phyloP scores from a whole-genome alignment of 73 alveolate genomes.

The Symbiodinium natans region DNA sequence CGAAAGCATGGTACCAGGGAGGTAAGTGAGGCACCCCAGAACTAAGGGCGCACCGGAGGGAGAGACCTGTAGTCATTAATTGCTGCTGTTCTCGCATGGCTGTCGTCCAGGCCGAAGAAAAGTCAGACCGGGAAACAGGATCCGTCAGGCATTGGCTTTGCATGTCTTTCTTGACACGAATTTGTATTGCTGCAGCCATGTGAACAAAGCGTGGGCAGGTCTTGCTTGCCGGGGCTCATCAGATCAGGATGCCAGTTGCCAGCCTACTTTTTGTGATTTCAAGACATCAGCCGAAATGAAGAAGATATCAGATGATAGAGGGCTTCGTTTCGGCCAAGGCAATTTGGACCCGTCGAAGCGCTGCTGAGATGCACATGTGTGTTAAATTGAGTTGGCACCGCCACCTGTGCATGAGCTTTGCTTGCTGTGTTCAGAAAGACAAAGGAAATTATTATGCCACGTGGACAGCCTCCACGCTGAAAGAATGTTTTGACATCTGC shows the following conservation, averaged over 20 bases:
- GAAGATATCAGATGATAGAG: no score
- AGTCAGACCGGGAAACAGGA: neutral
- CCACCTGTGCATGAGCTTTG: no score
- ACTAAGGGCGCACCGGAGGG: no score
- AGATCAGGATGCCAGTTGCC: neutral
- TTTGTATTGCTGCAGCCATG: no score
- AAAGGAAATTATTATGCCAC: constrained; percentile 61
- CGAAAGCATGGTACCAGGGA: neutral
- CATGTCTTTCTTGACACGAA: no score
- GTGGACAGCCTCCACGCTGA: constrained; percentile 73
- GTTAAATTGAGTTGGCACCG: no score
- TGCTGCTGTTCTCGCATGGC: no score
- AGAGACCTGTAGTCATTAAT: no score
- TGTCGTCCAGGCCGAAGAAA: neutral
- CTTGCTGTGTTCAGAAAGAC: neutral
- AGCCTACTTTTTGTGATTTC: neutral
- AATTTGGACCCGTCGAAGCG: neutral
- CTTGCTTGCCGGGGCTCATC: neutral
- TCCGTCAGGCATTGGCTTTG: neutral
- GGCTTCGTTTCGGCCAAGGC: neutral
- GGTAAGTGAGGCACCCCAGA: no score
- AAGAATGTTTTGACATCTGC: constrained; percentile 77
- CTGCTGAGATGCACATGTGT: neutral
- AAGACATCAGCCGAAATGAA: no score
- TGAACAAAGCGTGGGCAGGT: neutral